Conservation (phyloP, 2,329 filamentous ascomycete species). For the Geosmithia putterillii region DNA sequence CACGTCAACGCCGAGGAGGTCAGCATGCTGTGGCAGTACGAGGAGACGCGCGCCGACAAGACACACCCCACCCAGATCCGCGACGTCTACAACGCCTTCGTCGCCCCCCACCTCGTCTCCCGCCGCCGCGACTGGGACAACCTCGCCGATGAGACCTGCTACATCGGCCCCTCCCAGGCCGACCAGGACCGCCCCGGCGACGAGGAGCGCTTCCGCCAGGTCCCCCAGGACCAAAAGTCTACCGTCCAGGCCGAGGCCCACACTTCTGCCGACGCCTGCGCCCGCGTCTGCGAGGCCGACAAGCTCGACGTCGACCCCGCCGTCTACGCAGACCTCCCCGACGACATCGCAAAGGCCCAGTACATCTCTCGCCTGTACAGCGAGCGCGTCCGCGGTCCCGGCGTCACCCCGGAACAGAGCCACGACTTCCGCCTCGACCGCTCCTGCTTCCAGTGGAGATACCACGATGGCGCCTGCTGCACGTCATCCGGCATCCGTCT, state of each 20-base stretch:
- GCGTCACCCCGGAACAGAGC: conserved; percentile 4
- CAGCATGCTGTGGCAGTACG: conserved; percentile 38
- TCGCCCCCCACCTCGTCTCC: conserved; percentile 27
- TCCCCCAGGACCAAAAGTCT: conserved; percentile 23
- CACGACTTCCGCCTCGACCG: conserved; percentile 16
- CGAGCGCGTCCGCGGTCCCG: not conserved
- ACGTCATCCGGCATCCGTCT: conserved; percentile 29
- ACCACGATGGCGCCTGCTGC: conserved; percentile 30
- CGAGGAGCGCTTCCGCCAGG: conserved; percentile 19
- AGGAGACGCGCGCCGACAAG: conserved; percentile 31
- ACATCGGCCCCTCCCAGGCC: conserved; percentile 23
- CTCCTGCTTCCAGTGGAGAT: conserved; percentile 34
- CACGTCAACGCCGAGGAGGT: conserved; percentile 41
- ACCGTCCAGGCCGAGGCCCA: conserved; percentile 31
- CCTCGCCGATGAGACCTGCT: conserved; percentile 33
- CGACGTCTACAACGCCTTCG: conserved; percentile 36
- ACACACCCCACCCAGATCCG: conserved; percentile 23
- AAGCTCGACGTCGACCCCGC: conserved; percentile 21
- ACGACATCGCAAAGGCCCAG: conserved; percentile 13
- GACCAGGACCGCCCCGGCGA: conserved; percentile 19
- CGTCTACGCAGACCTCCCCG: conserved; percentile 15
- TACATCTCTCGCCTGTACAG: conserved; percentile 15
- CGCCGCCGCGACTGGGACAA: conserved; percentile 40
- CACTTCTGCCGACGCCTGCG: conserved; percentile 31
- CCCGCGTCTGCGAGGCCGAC: conserved; percentile 32